A percentile compares a stretch with the other conserved stretches of the same genome.
These are phyloP conservation scores for Plicaturopsis crispa DNA, from an alignment of 768 basidiomycete species.

Conservation along the genomic window DNA sequence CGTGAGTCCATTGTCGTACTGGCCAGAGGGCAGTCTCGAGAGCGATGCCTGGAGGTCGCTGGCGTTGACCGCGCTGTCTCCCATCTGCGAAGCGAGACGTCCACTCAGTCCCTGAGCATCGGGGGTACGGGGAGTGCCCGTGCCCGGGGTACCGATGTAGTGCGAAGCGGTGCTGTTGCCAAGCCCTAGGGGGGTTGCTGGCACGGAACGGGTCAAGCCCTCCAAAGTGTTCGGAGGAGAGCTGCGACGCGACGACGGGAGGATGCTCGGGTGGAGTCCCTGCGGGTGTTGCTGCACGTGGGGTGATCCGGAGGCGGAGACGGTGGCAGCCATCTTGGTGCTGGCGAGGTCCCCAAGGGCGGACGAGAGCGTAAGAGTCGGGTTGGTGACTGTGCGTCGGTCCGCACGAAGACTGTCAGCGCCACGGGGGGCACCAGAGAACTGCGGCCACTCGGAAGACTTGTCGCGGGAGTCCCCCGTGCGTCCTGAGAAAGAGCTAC, in stretches of 20 bases:
- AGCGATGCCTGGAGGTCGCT: conserved; percentile 65
- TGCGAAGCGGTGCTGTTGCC: conserved; percentile 35
- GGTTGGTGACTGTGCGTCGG: conserved; percentile 69
- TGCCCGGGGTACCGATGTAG: conserved; percentile 60
- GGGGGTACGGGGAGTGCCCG: conserved; percentile 52
- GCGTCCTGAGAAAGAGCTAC: conserved; percentile 48
- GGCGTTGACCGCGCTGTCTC: conserved; percentile 41
- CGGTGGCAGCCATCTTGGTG: conserved; percentile 34
- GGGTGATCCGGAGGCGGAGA: conserved; percentile 58
- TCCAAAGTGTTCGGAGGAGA: conserved; percentile 68
- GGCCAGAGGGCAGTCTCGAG: conserved; percentile 53
- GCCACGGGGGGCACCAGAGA: conserved; percentile 52
- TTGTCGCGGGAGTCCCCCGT: conserved; percentile 55
- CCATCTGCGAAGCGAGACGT: conserved; percentile 48
- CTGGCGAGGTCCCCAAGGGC: conserved; percentile 41
- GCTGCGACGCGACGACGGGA: conserved; percentile 58
- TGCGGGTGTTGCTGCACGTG: conserved; percentile 58
- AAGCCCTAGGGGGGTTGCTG: conserved; percentile 71
- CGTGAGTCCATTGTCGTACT: conserved; percentile 49
- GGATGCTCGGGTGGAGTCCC: conserved; percentile 29
- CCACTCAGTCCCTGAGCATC: conserved; percentile 55
- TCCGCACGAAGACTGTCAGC: conserved; percentile 41
- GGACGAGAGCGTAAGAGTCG: conserved; percentile 56
- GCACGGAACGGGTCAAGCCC: conserved; percentile 69
- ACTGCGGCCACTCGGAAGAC: conserved; percentile 93